These are phyloP conservation scores for Gamarada debralockiae DNA, from an alignment of 495 filamentous ascomycete species.

Conservation along the genomic window DNA sequence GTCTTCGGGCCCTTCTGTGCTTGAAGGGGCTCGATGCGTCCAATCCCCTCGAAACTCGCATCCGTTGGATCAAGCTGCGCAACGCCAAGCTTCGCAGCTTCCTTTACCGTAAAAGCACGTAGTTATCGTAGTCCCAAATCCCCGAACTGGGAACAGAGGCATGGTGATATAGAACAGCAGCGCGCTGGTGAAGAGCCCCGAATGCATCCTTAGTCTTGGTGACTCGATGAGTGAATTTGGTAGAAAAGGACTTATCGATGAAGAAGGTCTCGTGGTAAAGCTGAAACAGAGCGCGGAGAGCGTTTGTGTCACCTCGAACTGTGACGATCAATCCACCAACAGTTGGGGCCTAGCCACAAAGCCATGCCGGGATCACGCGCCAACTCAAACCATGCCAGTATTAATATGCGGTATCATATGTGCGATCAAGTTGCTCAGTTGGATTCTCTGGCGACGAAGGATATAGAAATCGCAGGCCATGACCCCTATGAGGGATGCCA, in stretches of 20 bases:
- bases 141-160: slow-evolving; percentile 27
- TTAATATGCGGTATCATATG: slow-evolving; percentile 26
- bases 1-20: not conserved
- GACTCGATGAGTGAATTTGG: not conserved
- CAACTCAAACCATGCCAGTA: slow-evolving; percentile 35
- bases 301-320: slow-evolving; percentile 23
- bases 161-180: slow-evolving; percentile 28
- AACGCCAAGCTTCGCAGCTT: slow-evolving; percentile 30
- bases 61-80: slow-evolving; percentile 11
- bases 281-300: slow-evolving; percentile 25
- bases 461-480: slow-evolving; percentile 29
- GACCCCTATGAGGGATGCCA: slow-evolving; percentile 27
- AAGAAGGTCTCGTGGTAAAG: slow-evolving; percentile 36
- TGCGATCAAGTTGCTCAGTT: slow-evolving; percentile 30
- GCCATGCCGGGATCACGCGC: slow-evolving; percentile 30
- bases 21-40: not conserved
- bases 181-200: slow-evolving; percentile 33
- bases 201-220: not conserved
- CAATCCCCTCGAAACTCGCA: not conserved
- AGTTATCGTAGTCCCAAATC: slow-evolving; percentile 30
- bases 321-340: slow-evolving; percentile 30
- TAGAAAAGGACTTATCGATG: slow-evolving; percentile 23
- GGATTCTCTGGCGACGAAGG: slow-evolving; percentile 27
- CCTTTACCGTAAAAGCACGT: slow-evolving; percentile 31
- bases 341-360: slow-evolving; percentile 31